A percentile compares a stretch with the other conserved stretches of the same genome.
phyloP scores from a whole-genome alignment of 129 eudicot species.

The Daucus carota region DNA sequence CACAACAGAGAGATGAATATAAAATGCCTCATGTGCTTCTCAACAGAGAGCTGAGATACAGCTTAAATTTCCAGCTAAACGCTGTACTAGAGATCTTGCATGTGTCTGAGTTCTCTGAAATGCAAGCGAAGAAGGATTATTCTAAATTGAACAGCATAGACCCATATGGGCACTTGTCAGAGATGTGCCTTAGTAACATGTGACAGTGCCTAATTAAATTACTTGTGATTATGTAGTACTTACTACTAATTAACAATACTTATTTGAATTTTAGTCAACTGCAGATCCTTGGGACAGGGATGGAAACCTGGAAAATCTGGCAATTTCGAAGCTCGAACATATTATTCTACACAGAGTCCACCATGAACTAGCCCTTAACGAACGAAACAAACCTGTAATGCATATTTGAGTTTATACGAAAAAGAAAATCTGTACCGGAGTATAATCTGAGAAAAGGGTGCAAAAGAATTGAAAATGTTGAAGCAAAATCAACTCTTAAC shows the following conservation, averaged over 20 bases:
- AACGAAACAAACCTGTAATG: not conserved
- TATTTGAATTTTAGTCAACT: not conserved
- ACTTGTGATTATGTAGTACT: not conserved
- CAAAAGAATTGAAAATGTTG: not conserved
- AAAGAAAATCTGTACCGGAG: not conserved
- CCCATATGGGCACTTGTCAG: constrained; percentile 4
- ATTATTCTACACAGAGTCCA: not conserved
- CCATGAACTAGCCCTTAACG: not conserved
- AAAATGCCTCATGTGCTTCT: not conserved
- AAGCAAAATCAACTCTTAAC: not conserved
- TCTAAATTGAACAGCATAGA: not conserved
- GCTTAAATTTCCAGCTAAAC: not conserved
- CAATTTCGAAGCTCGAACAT: not conserved
- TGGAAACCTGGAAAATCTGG: not conserved
- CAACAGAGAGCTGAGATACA: not conserved
- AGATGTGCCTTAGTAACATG: not conserved
- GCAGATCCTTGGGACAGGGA: not conserved
- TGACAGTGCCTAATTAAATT: not conserved
- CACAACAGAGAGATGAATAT: not conserved
- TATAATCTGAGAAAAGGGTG: not conserved
- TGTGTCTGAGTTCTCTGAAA: constrained; percentile 4
- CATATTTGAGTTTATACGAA: not conserved
- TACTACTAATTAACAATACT: not conserved
- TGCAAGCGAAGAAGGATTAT: not conserved
- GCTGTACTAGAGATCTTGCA: not conserved